phyloP scores from a whole-genome alignment of 2,329 filamentous ascomycete species.

The Acrodontium crateriforme region DNA sequence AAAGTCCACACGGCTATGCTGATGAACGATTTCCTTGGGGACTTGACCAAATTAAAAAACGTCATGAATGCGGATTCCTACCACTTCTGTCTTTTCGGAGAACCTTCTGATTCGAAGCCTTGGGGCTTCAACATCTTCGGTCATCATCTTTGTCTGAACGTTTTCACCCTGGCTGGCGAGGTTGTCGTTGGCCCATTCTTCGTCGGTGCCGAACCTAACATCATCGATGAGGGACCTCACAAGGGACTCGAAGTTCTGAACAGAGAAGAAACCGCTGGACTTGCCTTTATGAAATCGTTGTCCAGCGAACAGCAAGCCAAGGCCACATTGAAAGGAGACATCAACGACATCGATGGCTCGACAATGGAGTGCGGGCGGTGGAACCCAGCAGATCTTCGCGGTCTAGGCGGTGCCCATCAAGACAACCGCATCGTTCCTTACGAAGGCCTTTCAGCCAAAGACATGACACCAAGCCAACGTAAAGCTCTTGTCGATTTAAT shows the following conservation, averaged over 20 bases:
- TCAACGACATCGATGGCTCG: slow-evolving; percentile 45
- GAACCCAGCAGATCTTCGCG: slow-evolving; percentile 69
- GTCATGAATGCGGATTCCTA: slow-evolving; percentile 63
- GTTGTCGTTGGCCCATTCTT: slow-evolving; percentile 61
- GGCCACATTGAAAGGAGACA: slow-evolving; percentile 40
- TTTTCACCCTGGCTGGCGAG: slow-evolving; percentile 50
- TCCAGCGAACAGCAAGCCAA: slow-evolving; percentile 28
- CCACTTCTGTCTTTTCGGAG: slow-evolving; percentile 59
- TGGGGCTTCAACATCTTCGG: slow-evolving; percentile 68
- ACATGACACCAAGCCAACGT: slow-evolving; percentile 37
- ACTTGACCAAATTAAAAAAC: slow-evolving; percentile 44
- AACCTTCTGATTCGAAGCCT: slow-evolving; percentile 39
- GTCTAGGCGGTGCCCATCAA: slow-evolving; percentile 61
- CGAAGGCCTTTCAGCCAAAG: slow-evolving; percentile 47
- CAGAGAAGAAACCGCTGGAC: slow-evolving; percentile 47
- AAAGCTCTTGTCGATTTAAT: slow-evolving; percentile 42
- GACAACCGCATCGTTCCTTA: slow-evolving; percentile 62
- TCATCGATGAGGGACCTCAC: slow-evolving; percentile 51
- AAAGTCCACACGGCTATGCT: slow-evolving; percentile 57
- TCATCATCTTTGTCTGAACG: slow-evolving; percentile 60
- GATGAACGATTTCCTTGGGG: slow-evolving; percentile 59
- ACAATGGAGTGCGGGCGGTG: slow-evolving; percentile 46
- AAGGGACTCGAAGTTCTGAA: slow-evolving; percentile 51
- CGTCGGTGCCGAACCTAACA: slow-evolving; percentile 64
- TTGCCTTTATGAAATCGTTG: slow-evolving; percentile 54